These are phyloP conservation scores for Aspergillus kassunensis DNA, from an alignment of 495 filamentous ascomycete genomes.

Conservation along the genomic window DNA sequence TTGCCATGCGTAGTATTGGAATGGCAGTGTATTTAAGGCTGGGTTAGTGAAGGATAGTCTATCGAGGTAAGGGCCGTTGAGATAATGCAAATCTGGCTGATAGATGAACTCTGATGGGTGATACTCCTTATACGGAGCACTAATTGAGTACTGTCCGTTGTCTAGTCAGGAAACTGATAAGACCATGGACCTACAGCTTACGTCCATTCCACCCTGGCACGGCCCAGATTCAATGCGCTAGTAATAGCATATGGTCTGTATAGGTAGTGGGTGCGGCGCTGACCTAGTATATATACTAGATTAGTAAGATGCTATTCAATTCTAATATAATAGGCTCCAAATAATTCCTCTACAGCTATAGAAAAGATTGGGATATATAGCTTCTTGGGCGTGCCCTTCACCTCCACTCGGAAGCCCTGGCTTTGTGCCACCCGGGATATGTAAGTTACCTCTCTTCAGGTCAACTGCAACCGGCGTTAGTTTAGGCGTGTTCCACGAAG, in stretches of 20 bases:
- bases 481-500: not conserved
- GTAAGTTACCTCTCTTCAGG: slow-evolving; percentile 1
- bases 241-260: slow-evolving; percentile 10
- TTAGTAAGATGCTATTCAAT: slow-evolving; percentile 9
- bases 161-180: too few relatives aligned
- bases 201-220: slow-evolving; percentile 7
- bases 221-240: not conserved
- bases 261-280: slow-evolving; percentile 10
- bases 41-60: too few relatives aligned
- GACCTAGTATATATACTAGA: slow-evolving; percentile 18
- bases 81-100: too few relatives aligned
- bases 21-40: too few relatives aligned
- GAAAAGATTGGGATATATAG: not conserved
- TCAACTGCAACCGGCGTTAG: slow-evolving; percentile 3
- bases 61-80: too few relatives aligned
- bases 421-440: slow-evolving; percentile 18
- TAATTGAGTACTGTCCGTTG: too few relatives aligned
- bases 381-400: not conserved
- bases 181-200: too few relatives aligned
- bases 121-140: too few relatives aligned
- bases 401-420: not conserved
- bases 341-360: slow-evolving; percentile 6
- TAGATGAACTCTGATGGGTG: too few relatives aligned
- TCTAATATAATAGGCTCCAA: slow-evolving; percentile 20
- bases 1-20: too few relatives aligned